Conservation (phyloP, 768 basidiomycete species). For the Hydnum rufescens region DNA sequence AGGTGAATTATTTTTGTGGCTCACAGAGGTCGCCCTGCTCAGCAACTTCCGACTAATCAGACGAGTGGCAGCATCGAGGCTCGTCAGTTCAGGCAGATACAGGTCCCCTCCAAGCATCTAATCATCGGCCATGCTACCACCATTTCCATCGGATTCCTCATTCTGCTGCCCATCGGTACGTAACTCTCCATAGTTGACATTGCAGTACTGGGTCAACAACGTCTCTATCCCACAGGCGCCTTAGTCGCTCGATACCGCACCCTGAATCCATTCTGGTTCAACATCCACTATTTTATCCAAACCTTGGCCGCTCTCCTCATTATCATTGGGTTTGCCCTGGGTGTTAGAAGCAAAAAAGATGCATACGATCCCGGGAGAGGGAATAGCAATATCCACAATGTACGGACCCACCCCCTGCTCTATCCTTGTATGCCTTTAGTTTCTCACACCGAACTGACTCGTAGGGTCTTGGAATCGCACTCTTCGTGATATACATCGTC, state of each 20-base stretch:
- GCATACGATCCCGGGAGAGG: background rate
- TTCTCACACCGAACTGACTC: background rate
- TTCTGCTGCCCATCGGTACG: too few relatives aligned
- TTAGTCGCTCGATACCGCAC: conserved; percentile 37
- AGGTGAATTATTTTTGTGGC: too few relatives aligned
- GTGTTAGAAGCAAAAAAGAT: background rate
- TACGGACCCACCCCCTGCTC: background rate
- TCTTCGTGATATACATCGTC: conserved; percentile 30
- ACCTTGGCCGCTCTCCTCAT: background rate
- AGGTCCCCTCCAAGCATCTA: too few relatives aligned
- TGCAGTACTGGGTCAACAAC: too few relatives aligned
- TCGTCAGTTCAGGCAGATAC: too few relatives aligned
- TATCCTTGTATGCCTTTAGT: background rate
- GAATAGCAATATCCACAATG: background rate
- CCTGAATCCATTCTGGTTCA: conserved; percentile 30
- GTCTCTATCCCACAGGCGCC: too few relatives aligned
- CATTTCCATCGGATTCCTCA: too few relatives aligned
- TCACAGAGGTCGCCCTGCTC: too few relatives aligned
- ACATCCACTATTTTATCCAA: conserved; percentile 28
- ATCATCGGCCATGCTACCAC: too few relatives aligned
- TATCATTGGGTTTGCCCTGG: background rate
- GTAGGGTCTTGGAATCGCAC: conserved; percentile 28
- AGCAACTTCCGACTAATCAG: too few relatives aligned
- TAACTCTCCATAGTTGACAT: too few relatives aligned
- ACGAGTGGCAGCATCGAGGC: too few relatives aligned